Percentiles rank a stretch among this genome's conserved stretches.
Conservation (phyloP, 1,284 basidiomycete genomes). For the Cerioporus squamosus region DNA sequence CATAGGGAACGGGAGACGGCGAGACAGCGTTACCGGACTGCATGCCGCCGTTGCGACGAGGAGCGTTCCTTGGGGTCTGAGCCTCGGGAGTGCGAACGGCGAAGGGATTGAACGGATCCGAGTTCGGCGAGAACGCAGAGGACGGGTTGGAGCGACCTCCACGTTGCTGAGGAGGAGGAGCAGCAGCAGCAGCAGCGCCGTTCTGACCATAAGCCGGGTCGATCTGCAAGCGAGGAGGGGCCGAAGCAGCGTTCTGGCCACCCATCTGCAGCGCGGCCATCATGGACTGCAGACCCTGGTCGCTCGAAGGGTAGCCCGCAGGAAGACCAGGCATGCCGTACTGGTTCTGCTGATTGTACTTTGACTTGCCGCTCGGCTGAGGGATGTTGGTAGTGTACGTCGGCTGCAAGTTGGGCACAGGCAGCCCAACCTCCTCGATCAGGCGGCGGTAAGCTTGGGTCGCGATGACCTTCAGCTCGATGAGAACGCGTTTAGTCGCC, state of each 20-base stretch:
- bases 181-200: constrained; percentile 33
- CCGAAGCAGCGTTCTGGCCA: constrained; percentile 79
- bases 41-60: constrained; percentile 57
- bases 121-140: constrained; percentile 62
- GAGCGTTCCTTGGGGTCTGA: constrained; percentile 48
- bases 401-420: constrained; percentile 84
- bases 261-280: constrained; percentile 89
- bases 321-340: constrained; percentile 73
- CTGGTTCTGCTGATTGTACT: constrained; percentile 58
- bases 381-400: constrained; percentile 71
- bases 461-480: constrained; percentile 86
- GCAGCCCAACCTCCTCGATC: constrained; percentile 92
- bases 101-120: constrained; percentile 80
- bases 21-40: constrained; percentile 40
- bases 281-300: constrained; percentile 84
- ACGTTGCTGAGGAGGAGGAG: constrained; percentile 7
- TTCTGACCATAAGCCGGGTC: constrained; percentile 58
- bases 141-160: constrained; percentile 56
- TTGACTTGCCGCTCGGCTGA: constrained; percentile 60
- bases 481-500: constrained; percentile 87
- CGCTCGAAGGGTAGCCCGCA: constrained; percentile 77
- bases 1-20: constrained; percentile 55
- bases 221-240: constrained; percentile 73
- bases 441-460: constrained; percentile 93
- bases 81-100: constrained; percentile 66